These are phyloP conservation scores for Comarum palustre DNA, from an alignment of 306 rosid genomes.

Conservation along the genomic window DNA sequence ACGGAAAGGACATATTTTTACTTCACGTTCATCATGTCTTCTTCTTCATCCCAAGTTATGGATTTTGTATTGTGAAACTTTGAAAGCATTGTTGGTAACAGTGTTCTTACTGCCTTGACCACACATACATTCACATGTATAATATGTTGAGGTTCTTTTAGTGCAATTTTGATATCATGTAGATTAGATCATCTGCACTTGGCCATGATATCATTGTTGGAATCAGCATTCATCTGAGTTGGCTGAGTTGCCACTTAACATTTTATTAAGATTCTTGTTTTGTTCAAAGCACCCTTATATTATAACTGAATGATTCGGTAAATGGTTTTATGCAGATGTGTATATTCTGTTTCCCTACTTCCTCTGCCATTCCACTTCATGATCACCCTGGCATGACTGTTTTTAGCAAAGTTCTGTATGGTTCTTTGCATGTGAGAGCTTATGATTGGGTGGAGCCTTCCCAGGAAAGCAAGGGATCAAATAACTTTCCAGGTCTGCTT, in stretches of 20 bases:
- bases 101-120: not conserved
- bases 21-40: constrained; percentile 35
- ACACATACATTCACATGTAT: not conserved
- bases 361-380: constrained; percentile 84
- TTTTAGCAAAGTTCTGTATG: constrained; percentile 87
- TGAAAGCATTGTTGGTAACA: not conserved
- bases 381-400: constrained; percentile 99
- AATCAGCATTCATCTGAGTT: not conserved
- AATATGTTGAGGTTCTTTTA: not conserved
- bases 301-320: not conserved
- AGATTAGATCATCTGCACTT: not conserved
- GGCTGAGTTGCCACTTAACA: not conserved
- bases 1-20: constrained; percentile 28
- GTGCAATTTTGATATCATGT: not conserved
- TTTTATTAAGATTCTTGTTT: not conserved
- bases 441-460: constrained; percentile 97
- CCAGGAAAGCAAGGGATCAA: constrained; percentile 52
- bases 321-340: constrained; percentile 66
- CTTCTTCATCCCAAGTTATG: too few species aligned
- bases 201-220: not conserved
- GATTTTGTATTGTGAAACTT: not conserved
- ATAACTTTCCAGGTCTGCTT: constrained; percentile 50
- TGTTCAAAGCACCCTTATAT: not conserved
- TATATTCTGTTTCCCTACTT: constrained; percentile 86
- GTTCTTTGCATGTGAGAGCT: constrained; percentile 92